Percentiles rank a stretch among this genome's conserved stretches.
phyloP scores from a whole-genome alignment of 2,329 filamentous ascomycete species.

The Scytalidium sp. region DNA sequence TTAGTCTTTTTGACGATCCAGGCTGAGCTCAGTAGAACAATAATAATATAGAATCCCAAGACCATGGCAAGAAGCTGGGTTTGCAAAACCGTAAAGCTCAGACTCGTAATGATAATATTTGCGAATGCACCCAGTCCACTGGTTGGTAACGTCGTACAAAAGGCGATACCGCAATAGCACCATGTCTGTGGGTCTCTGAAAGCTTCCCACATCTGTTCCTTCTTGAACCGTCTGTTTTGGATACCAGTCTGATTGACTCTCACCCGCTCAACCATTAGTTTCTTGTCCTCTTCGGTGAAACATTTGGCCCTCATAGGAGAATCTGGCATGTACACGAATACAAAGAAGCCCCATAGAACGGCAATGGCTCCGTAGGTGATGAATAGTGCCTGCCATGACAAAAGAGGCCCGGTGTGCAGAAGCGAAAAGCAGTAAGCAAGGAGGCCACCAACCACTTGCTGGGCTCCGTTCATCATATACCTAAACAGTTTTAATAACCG shows the following conservation, averaged over 20 bases:
- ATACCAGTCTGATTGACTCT: slow-evolving; percentile 57
- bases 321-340: slow-evolving; percentile 46
- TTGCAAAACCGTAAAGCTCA: slow-evolving; percentile 62
- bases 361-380: slow-evolving; percentile 44
- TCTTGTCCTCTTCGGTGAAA: slow-evolving; percentile 38
- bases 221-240: slow-evolving; percentile 46
- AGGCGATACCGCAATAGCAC: slow-evolving; percentile 61
- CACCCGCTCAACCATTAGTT: slow-evolving; percentile 49
- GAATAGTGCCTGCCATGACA: slow-evolving; percentile 60
- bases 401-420: slow-evolving; percentile 45
- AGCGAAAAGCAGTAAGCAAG: slow-evolving; percentile 58
- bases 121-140: slow-evolving; percentile 71
- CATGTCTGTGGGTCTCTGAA: slow-evolving; percentile 63
- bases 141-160: slow-evolving; percentile 72
- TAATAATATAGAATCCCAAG: slow-evolving; percentile 69
- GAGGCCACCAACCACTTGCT: slow-evolving; percentile 60
- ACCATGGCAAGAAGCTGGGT: slow-evolving; percentile 76
- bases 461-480: slow-evolving; percentile 73
- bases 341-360: slow-evolving; percentile 38
- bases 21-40: slow-evolving; percentile 62
- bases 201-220: slow-evolving; percentile 48
- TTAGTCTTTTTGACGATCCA: slow-evolving; percentile 66
- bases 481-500: slow-evolving; percentile 14
- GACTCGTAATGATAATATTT: slow-evolving; percentile 70
- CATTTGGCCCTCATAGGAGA: slow-evolving; percentile 45